Conservation (phyloP, 352 stramenopile genomes). For the Pythium diclinum region DNA sequence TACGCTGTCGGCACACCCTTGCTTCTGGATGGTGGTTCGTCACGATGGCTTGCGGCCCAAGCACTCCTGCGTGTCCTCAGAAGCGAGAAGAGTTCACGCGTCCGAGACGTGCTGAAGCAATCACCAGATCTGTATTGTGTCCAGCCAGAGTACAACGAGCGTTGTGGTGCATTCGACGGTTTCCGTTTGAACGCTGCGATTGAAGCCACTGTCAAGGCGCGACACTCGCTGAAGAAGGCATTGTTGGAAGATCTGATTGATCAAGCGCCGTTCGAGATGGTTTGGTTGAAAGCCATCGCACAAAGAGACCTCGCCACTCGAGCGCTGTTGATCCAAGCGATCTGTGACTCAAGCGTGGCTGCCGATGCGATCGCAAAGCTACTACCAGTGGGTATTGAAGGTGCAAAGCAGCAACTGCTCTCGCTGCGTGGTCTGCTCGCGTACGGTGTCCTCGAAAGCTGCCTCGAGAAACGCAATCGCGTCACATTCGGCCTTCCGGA, state of each 20-base stretch:
- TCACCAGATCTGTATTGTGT: slow-evolving; percentile 34
- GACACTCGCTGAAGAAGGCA: slow-evolving; percentile 33
- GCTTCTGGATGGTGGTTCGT: slow-evolving; percentile 41
- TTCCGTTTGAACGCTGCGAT: slow-evolving; percentile 36
- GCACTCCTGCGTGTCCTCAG: slow-evolving; percentile 34
- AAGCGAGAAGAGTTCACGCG: slow-evolving; percentile 11
- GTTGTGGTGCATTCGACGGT: slow-evolving; percentile 33
- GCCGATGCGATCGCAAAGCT: slow-evolving; percentile 21
- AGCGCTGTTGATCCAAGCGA: slow-evolving; percentile 28
- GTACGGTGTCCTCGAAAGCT: slow-evolving; percentile 75
- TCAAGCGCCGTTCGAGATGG: slow-evolving; percentile 52
- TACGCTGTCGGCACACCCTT: slow-evolving; percentile 69
- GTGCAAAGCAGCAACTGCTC: slow-evolving; percentile 45
- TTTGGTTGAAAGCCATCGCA: slow-evolving; percentile 52
- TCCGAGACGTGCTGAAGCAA: slow-evolving; percentile 36
- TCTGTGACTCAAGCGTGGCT: slow-evolving; percentile 34
- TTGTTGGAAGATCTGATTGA: slow-evolving; percentile 63
- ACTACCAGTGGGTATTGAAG: slow-evolving; percentile 18
- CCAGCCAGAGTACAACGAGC: slow-evolving; percentile 34
- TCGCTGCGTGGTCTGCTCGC: slow-evolving; percentile 69
- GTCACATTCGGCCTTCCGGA: slow-evolving; percentile 71
- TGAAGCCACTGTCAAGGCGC: slow-evolving; percentile 4
- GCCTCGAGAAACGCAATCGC: slow-evolving; percentile 76
- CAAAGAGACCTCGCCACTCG: background rate
- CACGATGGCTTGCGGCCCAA: slow-evolving; percentile 61